phyloP scores from a whole-genome alignment of 2,329 filamentous ascomycete species.

The Malbranchea zuffiana region DNA sequence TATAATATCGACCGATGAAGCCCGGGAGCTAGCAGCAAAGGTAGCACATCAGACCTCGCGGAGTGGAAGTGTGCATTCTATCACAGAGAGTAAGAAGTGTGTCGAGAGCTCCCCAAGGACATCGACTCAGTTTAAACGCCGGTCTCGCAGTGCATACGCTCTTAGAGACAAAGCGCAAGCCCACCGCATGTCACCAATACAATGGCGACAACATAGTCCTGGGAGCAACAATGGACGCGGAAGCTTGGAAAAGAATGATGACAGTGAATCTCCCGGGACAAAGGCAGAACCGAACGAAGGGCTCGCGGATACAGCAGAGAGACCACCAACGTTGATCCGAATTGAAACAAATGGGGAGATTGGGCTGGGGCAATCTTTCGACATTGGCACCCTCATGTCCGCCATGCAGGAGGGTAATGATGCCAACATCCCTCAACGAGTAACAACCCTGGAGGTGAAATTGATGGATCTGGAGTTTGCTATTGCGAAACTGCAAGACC shows the following conservation, averaged over 20 bases:
- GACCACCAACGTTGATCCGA: slow-evolving; percentile 5
- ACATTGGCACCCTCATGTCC: slow-evolving; percentile 30
- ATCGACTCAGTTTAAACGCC: slow-evolving; percentile 27
- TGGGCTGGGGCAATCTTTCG: slow-evolving; percentile 17
- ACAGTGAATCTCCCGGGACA: slow-evolving; percentile 3
- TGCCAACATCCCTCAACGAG: slow-evolving; percentile 34
- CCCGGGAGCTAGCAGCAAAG: slow-evolving; percentile 18
- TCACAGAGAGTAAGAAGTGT: neutral
- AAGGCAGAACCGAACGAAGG: neutral
- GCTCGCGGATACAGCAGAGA: neutral
- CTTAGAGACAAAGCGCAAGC: slow-evolving; percentile 27
- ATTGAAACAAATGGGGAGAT: slow-evolving; percentile 2
- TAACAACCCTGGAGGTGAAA: slow-evolving; percentile 42
- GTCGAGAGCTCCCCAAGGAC: slow-evolving; percentile 17
- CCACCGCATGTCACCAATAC: slow-evolving; percentile 31
- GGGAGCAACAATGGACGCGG: slow-evolving; percentile 31
- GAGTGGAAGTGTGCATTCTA: slow-evolving; percentile 9
- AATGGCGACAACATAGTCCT: slow-evolving; percentile 33
- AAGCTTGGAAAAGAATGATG: slow-evolving; percentile 21
- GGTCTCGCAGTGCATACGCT: slow-evolving; percentile 36
- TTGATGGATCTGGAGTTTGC: slow-evolving; percentile 42
- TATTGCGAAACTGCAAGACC: slow-evolving; percentile 38
- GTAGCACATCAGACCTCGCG: slow-evolving; percentile 12
- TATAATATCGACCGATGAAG: slow-evolving; percentile 33
- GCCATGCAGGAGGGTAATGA: slow-evolving; percentile 33